Base-by-base conservation (phyloP, 345 rosid species). In the Eucalyptus sideroxylon region DNA sequence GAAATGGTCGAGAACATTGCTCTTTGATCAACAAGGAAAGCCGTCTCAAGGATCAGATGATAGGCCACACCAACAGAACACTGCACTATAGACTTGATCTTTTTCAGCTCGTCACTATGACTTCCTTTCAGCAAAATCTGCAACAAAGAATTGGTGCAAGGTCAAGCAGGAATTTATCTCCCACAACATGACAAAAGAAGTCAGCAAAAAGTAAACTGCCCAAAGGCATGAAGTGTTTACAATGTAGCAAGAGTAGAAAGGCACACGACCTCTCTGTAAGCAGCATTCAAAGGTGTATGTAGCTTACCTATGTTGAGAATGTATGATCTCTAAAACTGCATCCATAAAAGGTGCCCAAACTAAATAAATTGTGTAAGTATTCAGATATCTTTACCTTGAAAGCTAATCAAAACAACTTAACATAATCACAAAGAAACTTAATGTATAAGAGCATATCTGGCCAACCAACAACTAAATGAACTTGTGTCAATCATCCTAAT, bases 121-220 rank as follows among this genome's bases (percentile, higher is more conserved):
- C 96, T 92, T 92, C 99, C 99, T 94, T 94, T 97, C 91, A 98
- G 93, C 93, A 98, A 94, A 91, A 98, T 94, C 99, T 98, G 96
- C 90, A 93, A 86, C 37, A 89, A 82, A 81, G 59, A 62, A 53
- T 6, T 44, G 42, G 47, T 49, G 47, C 83, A 37, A 77, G 83
- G 83, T 37, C 83, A 77, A 77, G 83, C 83, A 37, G 83, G 27
- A 37, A 77, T 77, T 77, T 77, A 77, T 37, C 47, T 37, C 24
- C 83, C 83, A 37, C 47, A 6, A 37, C 83, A 77, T 77, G 45
- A 77, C 7, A 77, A 40, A 77, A 77, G 83, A 77, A 37, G 83
- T 77, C 14, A 1, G 83, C 83, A 77, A 40, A 37, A 77, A 21
- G 27, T 13, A 21, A 37, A 77, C 27, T 77, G 83, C 47, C 83